A percentile compares a stretch with the other conserved stretches of the same genome.
Conservation (phyloP, 352 stramenopile species). For the Globisporangium spiculum region DNA sequence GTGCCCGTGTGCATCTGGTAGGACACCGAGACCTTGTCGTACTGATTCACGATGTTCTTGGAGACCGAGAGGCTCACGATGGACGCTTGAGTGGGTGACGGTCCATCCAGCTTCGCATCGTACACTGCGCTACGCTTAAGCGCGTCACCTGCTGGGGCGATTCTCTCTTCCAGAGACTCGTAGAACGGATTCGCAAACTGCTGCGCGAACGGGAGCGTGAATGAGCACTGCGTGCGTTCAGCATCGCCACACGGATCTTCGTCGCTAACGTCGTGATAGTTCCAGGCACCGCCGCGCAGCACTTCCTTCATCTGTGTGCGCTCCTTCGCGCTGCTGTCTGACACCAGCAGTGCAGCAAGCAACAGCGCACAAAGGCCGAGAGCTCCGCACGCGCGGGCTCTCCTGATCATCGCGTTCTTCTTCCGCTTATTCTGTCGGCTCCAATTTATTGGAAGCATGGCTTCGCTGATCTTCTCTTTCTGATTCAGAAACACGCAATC, state of each 20-base stretch:
- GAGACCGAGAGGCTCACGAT: constrained; percentile 3
- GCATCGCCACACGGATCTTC: constrained; percentile 25
- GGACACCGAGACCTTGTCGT: constrained; percentile 16
- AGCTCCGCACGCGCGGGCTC: background rate
- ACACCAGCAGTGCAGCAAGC: background rate
- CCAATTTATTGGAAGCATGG: background rate
- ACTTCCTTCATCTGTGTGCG: constrained; percentile 7
- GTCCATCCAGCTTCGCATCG: background rate
- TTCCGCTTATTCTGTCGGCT: background rate
- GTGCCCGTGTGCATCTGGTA: constrained; percentile 19
- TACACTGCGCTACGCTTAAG: background rate
- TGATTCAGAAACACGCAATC: background rate
- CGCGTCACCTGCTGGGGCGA: background rate
- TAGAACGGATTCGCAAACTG: constrained; percentile 5
- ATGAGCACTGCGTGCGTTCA: constrained; percentile 5
- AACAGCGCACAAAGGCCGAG: background rate
- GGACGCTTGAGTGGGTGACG: background rate
- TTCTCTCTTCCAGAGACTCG: background rate
- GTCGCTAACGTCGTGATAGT: constrained; percentile 22
- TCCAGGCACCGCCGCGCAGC: constrained; percentile 28
- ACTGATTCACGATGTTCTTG: constrained; percentile 8
- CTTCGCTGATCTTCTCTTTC: background rate
- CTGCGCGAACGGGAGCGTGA: constrained; percentile 20
- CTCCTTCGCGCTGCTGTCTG: background rate
- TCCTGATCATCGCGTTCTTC: background rate